Conservation (phyloP, 2,329 filamentous ascomycete species). For the Acrocalymma vagum region DNA sequence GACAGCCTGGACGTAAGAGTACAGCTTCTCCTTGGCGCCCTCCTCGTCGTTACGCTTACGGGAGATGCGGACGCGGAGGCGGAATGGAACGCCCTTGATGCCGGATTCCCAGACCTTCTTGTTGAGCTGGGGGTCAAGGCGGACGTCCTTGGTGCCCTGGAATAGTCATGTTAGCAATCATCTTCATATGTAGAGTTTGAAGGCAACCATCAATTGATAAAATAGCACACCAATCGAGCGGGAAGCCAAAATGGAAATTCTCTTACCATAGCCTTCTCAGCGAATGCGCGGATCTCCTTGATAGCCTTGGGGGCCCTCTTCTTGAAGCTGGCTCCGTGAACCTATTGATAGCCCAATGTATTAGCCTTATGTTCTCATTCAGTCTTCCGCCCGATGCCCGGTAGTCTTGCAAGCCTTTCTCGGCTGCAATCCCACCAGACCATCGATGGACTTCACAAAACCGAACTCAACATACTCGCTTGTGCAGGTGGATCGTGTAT, state of each 20-base stretch:
- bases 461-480: constrained; percentile 85
- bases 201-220: neutral
- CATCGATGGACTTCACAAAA: constrained; percentile 76
- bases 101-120: constrained; percentile 99
- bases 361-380: constrained; percentile 54
- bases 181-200: neutral
- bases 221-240: neutral
- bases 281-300: constrained; percentile 99
- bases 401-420: too few species aligned
- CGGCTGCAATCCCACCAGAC: too few species aligned
- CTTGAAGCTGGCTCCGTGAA: constrained; percentile 99
- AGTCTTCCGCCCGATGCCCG: constrained; percentile 74
- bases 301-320: constrained; percentile 98
- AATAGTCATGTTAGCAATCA: constrained; percentile 23
- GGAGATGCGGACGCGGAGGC: constrained; percentile 97
- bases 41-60: constrained; percentile 99
- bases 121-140: constrained; percentile 98
- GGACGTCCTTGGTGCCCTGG: constrained; percentile 95
- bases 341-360: constrained; percentile 66
- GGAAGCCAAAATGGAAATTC: neutral
- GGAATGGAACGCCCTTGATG: constrained; percentile 98
- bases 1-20: constrained; percentile 99
- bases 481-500: constrained; percentile 99
- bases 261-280: constrained; percentile 93
- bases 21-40: constrained; percentile 99